These are phyloP conservation scores for Pseudomassariella vexata DNA, from an alignment of 2,329 filamentous ascomycete species.

Conservation along the genomic window DNA sequence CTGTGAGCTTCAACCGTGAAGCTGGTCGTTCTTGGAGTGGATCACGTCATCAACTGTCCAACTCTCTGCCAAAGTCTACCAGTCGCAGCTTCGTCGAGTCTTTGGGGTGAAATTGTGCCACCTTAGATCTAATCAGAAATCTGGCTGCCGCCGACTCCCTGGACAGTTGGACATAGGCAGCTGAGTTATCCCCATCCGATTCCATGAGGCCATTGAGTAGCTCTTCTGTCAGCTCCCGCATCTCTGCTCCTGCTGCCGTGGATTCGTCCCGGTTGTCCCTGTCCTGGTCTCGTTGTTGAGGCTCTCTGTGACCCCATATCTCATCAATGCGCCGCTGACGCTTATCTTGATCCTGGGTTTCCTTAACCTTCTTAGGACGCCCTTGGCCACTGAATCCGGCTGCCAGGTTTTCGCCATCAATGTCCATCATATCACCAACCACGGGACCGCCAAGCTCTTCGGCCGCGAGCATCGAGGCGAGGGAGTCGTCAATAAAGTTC, in stretches of 20 bases:
- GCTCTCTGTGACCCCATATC: slow-evolving; percentile 45
- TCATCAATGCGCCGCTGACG: slow-evolving; percentile 58
- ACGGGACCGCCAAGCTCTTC: slow-evolving; percentile 81
- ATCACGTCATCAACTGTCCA: slow-evolving; percentile 47
- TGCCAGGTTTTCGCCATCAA: slow-evolving; percentile 53
- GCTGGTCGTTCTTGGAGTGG: too few species aligned
- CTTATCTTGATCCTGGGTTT: slow-evolving; percentile 38
- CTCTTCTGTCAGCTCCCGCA: slow-evolving; percentile 54
- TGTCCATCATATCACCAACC: slow-evolving; percentile 66
- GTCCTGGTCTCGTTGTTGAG: slow-evolving; percentile 15
- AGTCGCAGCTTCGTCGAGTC: slow-evolving; percentile 55
- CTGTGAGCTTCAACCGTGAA: too few species aligned
- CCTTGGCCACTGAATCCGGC: slow-evolving; percentile 57
- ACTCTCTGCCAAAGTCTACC: slow-evolving; percentile 58
- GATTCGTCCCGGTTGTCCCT: slow-evolving; percentile 37
- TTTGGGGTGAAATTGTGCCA: slow-evolving; percentile 60
- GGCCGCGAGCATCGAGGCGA: slow-evolving; percentile 72
- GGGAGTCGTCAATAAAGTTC: slow-evolving; percentile 62
- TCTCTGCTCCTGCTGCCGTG: slow-evolving; percentile 47
- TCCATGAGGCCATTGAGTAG: slow-evolving; percentile 54
- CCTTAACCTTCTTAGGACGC: slow-evolving; percentile 45
- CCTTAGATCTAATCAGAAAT: slow-evolving; percentile 60
- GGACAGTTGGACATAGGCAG: slow-evolving; percentile 52
- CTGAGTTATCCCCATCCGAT: slow-evolving; percentile 46
- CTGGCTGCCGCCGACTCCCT: slow-evolving; percentile 58